Base-by-base conservation (phyloP, 768 basidiomycete species). In the Mycena pura region DNA sequence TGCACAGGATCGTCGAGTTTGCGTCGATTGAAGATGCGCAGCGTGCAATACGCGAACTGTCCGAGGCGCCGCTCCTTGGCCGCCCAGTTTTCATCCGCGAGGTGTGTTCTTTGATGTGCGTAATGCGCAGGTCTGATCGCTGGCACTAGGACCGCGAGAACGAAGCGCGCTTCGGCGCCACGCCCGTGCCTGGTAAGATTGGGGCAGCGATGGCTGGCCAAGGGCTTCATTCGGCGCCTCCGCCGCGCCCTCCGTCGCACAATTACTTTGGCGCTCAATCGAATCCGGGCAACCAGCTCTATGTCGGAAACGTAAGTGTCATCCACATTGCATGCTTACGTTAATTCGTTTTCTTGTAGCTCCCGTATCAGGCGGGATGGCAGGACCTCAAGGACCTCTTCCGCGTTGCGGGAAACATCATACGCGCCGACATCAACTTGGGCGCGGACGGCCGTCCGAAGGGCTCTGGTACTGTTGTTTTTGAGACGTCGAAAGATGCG, bases 351-450 rank as follows among this genome's bases (percentile, higher is more conserved):
- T 13, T 36, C 36, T n/a, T 54, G 6, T 64, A 98, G 96, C 78
- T 99, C 27, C 96, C 95, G 2, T 94, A 93, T 72, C 94, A 96
- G 78, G 95, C 95, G n/a, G 94, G 94, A 28, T 99, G 96, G 96
- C 96, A 99, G 73, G 96, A 99, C 73, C 79, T 99, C 56, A 99
- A 99, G 72, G 96, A 99, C 74, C 80, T 99, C 27, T 98, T 99
- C 89, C 89, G 96, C 56, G 87, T 93, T 27, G 93, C 96, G 43
- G 96, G 96, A 7, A 92, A 93, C 71, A 96, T 99, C 67, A 87
- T 98, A 64, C 88, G 96, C 44, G 95, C 96, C 56, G 96, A 99
- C 73, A 94, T 98, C 64, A 95, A 96, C 67, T 91, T 96, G 57
- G 93, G 92, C 60, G 87, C 89, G 21, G 95, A 97, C 74, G 96